phyloP scores from a whole-genome alignment of 371 early-diverging fungal species.

The Capillidium heterosporum region DNA sequence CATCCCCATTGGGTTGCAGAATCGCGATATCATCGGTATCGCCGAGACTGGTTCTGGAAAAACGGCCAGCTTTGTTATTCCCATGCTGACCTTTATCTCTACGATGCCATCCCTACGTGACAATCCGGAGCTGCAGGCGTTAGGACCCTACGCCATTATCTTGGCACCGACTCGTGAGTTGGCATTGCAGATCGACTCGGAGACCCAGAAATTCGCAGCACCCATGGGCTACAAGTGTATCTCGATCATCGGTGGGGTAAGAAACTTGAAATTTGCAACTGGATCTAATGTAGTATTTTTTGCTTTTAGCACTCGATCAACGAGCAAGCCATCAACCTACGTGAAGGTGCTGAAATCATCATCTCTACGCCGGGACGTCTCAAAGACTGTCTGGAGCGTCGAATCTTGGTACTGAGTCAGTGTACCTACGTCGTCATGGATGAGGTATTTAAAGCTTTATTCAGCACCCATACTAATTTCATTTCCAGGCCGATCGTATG shows the following conservation, averaged over 20 bases:
- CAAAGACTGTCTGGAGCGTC: slow-evolving; percentile 66
- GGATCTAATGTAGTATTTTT: neutral
- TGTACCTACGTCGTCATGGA: slow-evolving; percentile 91
- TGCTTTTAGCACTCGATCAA: slow-evolving; percentile 45
- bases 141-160: slow-evolving; percentile 85
- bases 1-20: slow-evolving; percentile 82
- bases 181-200: slow-evolving; percentile 79
- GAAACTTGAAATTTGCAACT: neutral
- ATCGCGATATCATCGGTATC: slow-evolving; percentile 92
- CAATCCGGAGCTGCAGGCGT: slow-evolving; percentile 33
- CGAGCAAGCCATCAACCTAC: slow-evolving; percentile 64
- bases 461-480: neutral
- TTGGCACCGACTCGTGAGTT: slow-evolving; percentile 94
- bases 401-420: slow-evolving; percentile 65
- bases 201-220: slow-evolving; percentile 59
- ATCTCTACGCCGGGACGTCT: slow-evolving; percentile 97
- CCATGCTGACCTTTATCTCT: slow-evolving; percentile 77
- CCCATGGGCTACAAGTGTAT: slow-evolving; percentile 70
- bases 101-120: slow-evolving; percentile 54
- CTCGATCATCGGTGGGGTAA: slow-evolving; percentile 80
- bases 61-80: slow-evolving; percentile 93
- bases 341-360: slow-evolving; percentile 81
- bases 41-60: slow-evolving; percentile 97
- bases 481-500: slow-evolving; percentile 68
- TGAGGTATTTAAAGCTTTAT: slow-evolving; percentile 52